Base-by-base conservation (phyloP, 331 rosid genomes). In the Acacia pycnantha region DNA sequence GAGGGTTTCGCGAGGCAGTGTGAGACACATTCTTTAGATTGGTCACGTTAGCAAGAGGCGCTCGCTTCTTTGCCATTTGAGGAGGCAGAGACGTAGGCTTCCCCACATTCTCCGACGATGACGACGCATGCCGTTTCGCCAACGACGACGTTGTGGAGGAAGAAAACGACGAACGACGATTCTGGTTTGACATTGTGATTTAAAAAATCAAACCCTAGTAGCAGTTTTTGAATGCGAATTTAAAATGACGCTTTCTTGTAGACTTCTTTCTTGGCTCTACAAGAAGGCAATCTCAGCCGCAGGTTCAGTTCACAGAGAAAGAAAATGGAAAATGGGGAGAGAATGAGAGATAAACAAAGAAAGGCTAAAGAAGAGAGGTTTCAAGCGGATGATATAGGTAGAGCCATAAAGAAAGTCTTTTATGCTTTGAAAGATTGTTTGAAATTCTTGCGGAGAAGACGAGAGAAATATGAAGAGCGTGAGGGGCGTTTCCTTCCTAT, bases 31-130 rank as follows among this genome's bases (percentile, higher is more conserved):
- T 82, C 82, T 53, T 91, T 19, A 86, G 82, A 84, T 95, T 95
- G 48, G 97, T 93, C 82, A 95, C 79, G 86, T 95, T 93, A 31
- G 92, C 56, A n/a, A 95, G 94, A 56, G 99, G 98, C 7, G 97
- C 93, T 19, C 99, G 90, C 84, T 92, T 95, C 94, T 89, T 95
- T 0, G 94, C 88, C 86, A 88, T 70, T 18, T 81, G 85, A 0
- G 90, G 81, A 43, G 88, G 83, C 14, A 79, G 82, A 0, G 87
- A 82, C n/a, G 70, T 41, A 50, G 77, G 77, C 82, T 88, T 91
- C 2, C 88, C 88, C 0, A 37, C 61, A 77, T 82, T 89, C 35
- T 87, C 89, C 15, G 74, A 70, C 33, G 67, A 61, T 7, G 91
- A 77, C 4, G 89, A 81, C 5, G 95, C 92, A n/a, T 90, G 91